Base-by-base conservation (phyloP, 495 filamentous ascomycete genomes). In the Penicillium odoratum region DNA sequence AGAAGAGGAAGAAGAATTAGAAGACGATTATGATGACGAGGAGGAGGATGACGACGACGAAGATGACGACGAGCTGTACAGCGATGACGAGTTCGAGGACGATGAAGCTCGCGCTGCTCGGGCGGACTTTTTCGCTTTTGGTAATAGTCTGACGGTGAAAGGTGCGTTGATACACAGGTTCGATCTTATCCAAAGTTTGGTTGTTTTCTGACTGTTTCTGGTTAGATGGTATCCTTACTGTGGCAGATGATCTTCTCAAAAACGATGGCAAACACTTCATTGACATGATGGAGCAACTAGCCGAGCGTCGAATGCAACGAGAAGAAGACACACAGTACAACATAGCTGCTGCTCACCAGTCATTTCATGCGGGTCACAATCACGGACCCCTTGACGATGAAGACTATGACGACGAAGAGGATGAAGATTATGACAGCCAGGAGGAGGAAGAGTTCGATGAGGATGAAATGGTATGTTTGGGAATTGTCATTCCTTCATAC, bases 251-350 rank as follows among this genome's bases (percentile, higher is more conserved):
- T 74, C 81, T 99, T 50, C 82, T 99, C 33, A 97, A 98, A 73
- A 99, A 99, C 71, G 94, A 99, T 70, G 94, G 94, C 69, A 96
- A 96, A 73, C 96, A 97, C 69, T 99, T 99, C 79, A 99, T 99
- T 73, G 94, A 99, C 73, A 98, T 99, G 94, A 99, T 99, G 95
- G 94, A 99, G 70, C 93, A 97, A 71, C 83, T 99, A 64, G 95
- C 94, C 10, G 95, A 99, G 74, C 89, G 93, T 56, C 86, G 94
- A 61, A 97, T 99, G 93, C 88, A 91, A 62, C 87, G 94, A 34
- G 94, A 98, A 75, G 91, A 94, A 72, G 92, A 97, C 69, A 90
- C 91, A 15, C 86, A 88, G 65, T 88, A 83, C 60, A 79, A 80
- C 34, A 83, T 85, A 29, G 74, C 78, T 21, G 80, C 82, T 49